Percentiles rank a stretch among this genome's conserved stretches.
These are phyloP conservation scores for Penium margaritaceum DNA, from an alignment of 139 green algal genomes.

Conservation along the genomic window DNA sequence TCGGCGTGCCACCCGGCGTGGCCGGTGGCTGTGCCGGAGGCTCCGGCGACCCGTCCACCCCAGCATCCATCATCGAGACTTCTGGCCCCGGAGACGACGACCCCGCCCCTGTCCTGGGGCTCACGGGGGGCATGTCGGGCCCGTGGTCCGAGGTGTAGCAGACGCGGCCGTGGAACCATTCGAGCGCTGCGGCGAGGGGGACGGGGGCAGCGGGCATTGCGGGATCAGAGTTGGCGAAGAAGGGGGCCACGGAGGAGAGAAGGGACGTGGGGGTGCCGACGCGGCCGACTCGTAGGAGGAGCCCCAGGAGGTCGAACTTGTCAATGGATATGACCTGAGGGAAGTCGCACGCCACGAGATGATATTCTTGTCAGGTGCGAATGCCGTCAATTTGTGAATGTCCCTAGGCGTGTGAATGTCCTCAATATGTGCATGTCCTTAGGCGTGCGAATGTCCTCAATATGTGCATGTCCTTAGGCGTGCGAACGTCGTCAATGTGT, in stretches of 20 bases:
- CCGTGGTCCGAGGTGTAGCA: constrained; percentile 33
- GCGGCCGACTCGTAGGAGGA: constrained; percentile 2
- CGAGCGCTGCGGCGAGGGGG: constrained; percentile 16
- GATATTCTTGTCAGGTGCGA: too few species aligned
- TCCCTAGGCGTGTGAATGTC: too few species aligned
- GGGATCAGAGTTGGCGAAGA: constrained; percentile 42
- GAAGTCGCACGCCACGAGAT: too few species aligned
- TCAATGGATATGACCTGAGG: constrained; percentile 1
- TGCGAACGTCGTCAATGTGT: too few species aligned
- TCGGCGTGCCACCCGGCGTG: too few species aligned
- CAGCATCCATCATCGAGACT: neutral
- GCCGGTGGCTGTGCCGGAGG: too few species aligned
- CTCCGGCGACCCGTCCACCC: neutral
- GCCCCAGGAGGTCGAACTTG: constrained; percentile 12
- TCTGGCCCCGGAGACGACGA: too few species aligned
- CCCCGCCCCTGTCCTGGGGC: constrained; percentile 7
- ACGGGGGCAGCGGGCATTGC: constrained; percentile 43
- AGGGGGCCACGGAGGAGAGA: constrained; percentile 19
- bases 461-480: too few species aligned
- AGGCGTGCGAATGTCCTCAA: too few species aligned
- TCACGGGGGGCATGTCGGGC: neutral
- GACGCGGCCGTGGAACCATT: constrained; percentile 27
- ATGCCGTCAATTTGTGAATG: too few species aligned
- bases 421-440: too few species aligned
- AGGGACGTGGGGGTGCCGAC: neutral